Evolutionary conservation across 352 stramenopile species (phyloP), one percentile per base, ranked within the genome.

Genomic region (Phytophthora litchii): DNA sequence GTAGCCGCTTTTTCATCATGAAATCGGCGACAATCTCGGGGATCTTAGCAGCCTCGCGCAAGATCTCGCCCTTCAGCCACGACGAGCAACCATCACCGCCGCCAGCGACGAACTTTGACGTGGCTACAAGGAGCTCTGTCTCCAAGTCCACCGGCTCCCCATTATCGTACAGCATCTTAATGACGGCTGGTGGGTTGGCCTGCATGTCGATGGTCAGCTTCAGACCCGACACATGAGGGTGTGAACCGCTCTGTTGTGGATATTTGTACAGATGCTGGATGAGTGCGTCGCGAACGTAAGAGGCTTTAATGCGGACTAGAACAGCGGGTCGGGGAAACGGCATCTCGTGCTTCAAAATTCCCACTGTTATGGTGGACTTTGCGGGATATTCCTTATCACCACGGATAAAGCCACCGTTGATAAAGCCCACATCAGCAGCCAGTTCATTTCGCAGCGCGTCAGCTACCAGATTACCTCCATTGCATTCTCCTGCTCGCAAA

Each of bases 331-430:
- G 68, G 3, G 83, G 83, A 62, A 97, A 97, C n/a, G 89, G 89
- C 77, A 96, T 89, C 50, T 97, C 89, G 48, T 88, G 80, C 41
- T 93, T 74, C 13, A 96, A 55, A 2, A 91, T 87, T 0, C 82
- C 80, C 5, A 91, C 64, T 4, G 82, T 92, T 17, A 97, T 56
- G 31, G 45, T 78, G 5, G 82, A 90, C 32, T 79, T 79, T 1
- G 87, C 72, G n/a, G 70, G 58, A 60, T 96, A 95, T 14, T 81
- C 69, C 48, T 79, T 83, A 46, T 97, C 83, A 29, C 87, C 89
- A 25, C 86, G 80, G 53, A 96, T 94, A 55, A 95, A 97, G 3
- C 89, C 89, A 41, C 89, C 89, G 46, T 97, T 97, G 60, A 96
- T 94, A 34, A 95, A 72, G 7, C 81, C 85, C 36, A 91, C 72